Conservation (phyloP, 768 basidiomycete genomes). For the Cytidiella melzeri region DNA sequence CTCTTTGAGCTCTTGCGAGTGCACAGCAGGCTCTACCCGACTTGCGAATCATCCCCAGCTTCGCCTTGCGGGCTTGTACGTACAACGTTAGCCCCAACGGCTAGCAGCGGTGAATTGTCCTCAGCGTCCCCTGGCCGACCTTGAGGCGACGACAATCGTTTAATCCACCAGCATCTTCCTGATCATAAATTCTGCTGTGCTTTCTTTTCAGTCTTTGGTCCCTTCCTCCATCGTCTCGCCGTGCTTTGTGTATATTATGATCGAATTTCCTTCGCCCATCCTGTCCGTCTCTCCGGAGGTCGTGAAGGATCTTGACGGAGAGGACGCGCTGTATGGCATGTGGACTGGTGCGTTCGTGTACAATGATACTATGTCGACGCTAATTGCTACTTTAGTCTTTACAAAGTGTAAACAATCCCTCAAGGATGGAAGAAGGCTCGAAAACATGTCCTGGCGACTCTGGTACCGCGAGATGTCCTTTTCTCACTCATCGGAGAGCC, state of each 20-base stretch:
- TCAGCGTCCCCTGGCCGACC: neutral
- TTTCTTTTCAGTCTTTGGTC: constrained; percentile 4
- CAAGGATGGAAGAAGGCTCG: constrained; percentile 73
- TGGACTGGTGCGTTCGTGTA: constrained; percentile 53
- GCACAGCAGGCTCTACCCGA: neutral
- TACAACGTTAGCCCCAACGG: no score
- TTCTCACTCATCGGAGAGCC: constrained; percentile 19
- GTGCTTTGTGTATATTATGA: constrained; percentile 32
- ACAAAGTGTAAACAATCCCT: constrained; percentile 77
- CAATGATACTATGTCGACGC: neutral
- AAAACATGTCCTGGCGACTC: constrained; percentile 85
- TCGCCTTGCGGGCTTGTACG: no score
- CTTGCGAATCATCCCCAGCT: no score
- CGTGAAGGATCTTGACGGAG: constrained; percentile 61
- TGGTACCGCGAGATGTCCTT: constrained; percentile 64
- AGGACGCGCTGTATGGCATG: constrained; percentile 58
- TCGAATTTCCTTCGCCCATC: constrained; percentile 55
- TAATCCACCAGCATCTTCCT: neutral
- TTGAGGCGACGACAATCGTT: neutral
- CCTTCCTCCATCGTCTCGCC: constrained; percentile 7
- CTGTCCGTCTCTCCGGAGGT: constrained; percentile 62
- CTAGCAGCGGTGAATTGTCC: no score
- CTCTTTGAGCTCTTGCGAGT: neutral
- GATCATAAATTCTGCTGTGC: constrained; percentile 8
- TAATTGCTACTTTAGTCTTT: constrained; percentile 50